Evolutionary conservation across 2,329 filamentous ascomycete species (phyloP), one percentile per base, ranked within the genome.

Genomic region (Ophiocordyceps camponoti-saundersi): DNA sequence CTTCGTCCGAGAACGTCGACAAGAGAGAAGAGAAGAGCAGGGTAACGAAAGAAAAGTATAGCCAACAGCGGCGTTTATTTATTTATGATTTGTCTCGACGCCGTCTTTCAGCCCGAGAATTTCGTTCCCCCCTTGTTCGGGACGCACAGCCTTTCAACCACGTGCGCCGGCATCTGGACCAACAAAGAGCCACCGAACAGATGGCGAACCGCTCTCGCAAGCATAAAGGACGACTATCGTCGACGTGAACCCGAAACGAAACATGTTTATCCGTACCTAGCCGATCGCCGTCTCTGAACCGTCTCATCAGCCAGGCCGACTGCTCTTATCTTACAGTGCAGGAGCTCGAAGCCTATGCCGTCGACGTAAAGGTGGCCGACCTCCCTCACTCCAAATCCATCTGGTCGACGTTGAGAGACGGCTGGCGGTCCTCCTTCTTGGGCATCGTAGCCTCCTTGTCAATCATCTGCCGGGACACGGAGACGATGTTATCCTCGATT

Each of bases 401-500:
- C 48, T 70, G 61, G 44, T 80, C 73, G 16, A 68, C 75, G 48
- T 73, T 74, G n/a, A 63, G 60, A 46, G 67, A 69, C 59, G 32
- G 59, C 61, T 15, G 63, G 64, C n/a, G 42, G 22, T 23, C 21
- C 49, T 83, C 73, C 65, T 82, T 81, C 62, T 77, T 81, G 20
- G 90, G 86, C 65, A 94, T 85, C 6, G 88, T 92, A 3, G 92
- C 92, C 65, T 98, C 92, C 70, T 96, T 96, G 70, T 96, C 92
- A 59, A 98, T 96, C 90, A 98, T 95, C 66, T 96, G 92, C 63
- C 90, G 77, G 53, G 88, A 93, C n/a, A 98, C 89, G 3, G 88
- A 86, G 13, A 98, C 92, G 53, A 98, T 98, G 67, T 98, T 98
- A 75, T 98, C 92, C 69, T 98, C 93, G 58, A 98, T 96, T 53